Evolutionary conservation across 257 asterid genomes (phyloP).

Genomic region (Asclepias syriaca): DNA sequence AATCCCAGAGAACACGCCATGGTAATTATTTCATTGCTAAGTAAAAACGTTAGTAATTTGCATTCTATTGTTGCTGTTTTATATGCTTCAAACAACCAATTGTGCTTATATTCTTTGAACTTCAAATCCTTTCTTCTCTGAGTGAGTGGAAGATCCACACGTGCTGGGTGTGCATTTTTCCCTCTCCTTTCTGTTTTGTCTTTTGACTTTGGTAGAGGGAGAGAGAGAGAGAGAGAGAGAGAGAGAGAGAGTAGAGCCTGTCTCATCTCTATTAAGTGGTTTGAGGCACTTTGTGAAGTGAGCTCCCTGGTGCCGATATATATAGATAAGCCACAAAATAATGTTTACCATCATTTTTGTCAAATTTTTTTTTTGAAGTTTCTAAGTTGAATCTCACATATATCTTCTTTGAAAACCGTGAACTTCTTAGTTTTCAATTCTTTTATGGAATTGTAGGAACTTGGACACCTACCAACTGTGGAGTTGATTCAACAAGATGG

Average conservation of each 20-base stretch:
- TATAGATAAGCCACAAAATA: slow-evolving; percentile 3
- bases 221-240: slow-evolving; percentile 5
- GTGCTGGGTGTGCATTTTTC: not conserved
- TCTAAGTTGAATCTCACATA: not conserved
- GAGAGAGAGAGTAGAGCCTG: not conserved
- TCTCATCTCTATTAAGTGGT: slow-evolving; percentile 3
- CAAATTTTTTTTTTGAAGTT: not conserved
- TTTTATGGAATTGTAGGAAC: slow-evolving; percentile 41
- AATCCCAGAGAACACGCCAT: slow-evolving; percentile 87
- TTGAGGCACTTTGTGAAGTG: not conserved
- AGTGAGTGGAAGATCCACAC: not conserved
- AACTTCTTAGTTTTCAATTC: not conserved
- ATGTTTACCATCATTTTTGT: not conserved
- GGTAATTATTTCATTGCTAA: slow-evolving; percentile 46
- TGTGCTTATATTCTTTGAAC: too few relatives aligned
- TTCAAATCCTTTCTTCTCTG: not conserved
- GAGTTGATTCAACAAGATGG: slow-evolving; percentile 87
- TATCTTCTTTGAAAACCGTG: not conserved
- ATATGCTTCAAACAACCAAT: not conserved
- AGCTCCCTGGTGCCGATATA: not conserved
- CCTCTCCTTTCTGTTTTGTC: not conserved
- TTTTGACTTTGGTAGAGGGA: not conserved
- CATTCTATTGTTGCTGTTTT: not conserved
- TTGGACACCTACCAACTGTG: slow-evolving; percentile 54
- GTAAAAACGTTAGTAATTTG: slow-evolving; percentile 10